A percentile compares a stretch with the other conserved stretches of the same genome.
Evolutionary conservation across 1,284 basidiomycete genomes (phyloP).

Genomic region (Rhodofomes roseus): DNA sequence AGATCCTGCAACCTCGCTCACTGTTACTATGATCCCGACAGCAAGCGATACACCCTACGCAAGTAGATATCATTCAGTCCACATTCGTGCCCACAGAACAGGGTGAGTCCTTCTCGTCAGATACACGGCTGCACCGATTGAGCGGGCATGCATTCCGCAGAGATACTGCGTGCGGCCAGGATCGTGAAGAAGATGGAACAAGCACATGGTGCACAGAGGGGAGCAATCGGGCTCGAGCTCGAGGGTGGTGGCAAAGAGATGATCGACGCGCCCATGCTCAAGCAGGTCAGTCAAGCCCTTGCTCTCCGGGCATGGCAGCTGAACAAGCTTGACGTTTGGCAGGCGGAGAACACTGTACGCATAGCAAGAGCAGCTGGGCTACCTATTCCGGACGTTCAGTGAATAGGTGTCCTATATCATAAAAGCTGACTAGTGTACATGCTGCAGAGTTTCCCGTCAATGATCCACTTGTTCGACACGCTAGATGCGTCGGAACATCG

Average conservation of each 20-base stretch:
- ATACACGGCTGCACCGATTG: not conserved
- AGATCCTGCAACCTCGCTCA: not conserved
- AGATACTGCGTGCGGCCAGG: slow-evolving; percentile 74
- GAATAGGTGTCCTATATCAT: not conserved
- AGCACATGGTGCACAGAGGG: slow-evolving; percentile 44
- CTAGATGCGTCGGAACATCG: not conserved
- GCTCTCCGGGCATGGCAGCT: slow-evolving; percentile 14
- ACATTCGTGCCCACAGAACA: slow-evolving; percentile 75
- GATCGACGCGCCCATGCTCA: slow-evolving; percentile 93
- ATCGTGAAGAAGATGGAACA: slow-evolving; percentile 66
- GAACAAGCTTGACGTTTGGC: slow-evolving; percentile 13
- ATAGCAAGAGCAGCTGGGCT: slow-evolving; percentile 65
- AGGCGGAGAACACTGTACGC: slow-evolving; percentile 67
- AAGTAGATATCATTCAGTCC: slow-evolving; percentile 76
- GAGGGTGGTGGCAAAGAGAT: slow-evolving; percentile 72
- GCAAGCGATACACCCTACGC: slow-evolving; percentile 94
- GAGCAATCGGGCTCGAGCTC: slow-evolving; percentile 62
- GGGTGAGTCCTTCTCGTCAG: slow-evolving; percentile 40
- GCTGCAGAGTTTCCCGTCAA: not conserved
- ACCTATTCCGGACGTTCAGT: slow-evolving; percentile 45
- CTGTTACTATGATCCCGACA: slow-evolving; percentile 26
- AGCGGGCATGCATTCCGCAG: slow-evolving; percentile 35
- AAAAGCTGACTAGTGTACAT: not conserved
- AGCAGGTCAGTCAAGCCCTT: slow-evolving; percentile 50
- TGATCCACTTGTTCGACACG: not conserved